Evolutionary conservation across 495 filamentous ascomycete genomes (phyloP), one percentile per base, ranked within the genome.

Genomic region (Penicillium coprophilum): DNA sequence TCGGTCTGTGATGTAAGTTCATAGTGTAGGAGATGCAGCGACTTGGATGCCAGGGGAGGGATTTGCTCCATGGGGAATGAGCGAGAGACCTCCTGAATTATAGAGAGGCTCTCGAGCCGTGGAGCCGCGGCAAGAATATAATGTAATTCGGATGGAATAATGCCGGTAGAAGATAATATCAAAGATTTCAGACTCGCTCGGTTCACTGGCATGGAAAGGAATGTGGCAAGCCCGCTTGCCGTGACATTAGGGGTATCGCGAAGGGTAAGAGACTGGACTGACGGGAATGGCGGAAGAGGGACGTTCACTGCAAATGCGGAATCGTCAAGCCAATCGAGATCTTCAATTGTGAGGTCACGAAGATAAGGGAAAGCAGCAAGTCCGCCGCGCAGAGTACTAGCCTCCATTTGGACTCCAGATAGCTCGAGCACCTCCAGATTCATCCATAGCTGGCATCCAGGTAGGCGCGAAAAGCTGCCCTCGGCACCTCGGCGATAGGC

Each of bases 401-500:
- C 80, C 63, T 98, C 92, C 60, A 96, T 74, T 20, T 86, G 82
- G 43, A 97, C 74, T 10, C 77, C 77, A 12, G 81, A 79, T 38
- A 98, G 66, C 64, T 96, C 91, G 40, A 97, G 69, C 4, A 89
- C 81, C 70, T 96, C 88, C 38, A 98, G 76, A 47, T 87, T 86
- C 24, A 73, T 73, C 93, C 93, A 98, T 15, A 88, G 79, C 6
- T 77, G 76, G 7, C 85, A 80, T 8, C 79, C 77, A 8, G 81
- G 77, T 17, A 97, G 74, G 23, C 83, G 75, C 53, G 88, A 82
- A 57, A 98, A 82, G 66, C 84, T 87, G 39, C 82, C 83, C 75
- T 97, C 94, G 8, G 88, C 80, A 10, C 94, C 94, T 36, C 77
- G 72, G 39, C 80, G 78, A 73, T 95, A 98, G 30, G 79, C 84